These are phyloP conservation scores for Lecanicillium sp. DNA, from an alignment of 2,329 filamentous ascomycete species.

Conservation along the genomic window DNA sequence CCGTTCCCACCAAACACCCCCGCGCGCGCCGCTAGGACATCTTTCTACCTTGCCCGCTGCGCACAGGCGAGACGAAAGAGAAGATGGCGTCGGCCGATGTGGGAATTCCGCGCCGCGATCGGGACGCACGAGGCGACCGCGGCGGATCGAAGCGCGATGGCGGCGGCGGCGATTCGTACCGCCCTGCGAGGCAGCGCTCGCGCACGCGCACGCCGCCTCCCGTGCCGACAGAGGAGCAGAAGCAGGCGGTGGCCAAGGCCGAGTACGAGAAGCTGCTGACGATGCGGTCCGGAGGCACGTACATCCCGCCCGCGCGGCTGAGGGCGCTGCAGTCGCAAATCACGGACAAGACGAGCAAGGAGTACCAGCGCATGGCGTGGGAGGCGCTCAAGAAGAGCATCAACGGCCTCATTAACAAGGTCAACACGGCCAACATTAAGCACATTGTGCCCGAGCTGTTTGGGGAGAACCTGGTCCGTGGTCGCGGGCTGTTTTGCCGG, in stretches of 20 bases:
- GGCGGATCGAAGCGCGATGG: constrained; percentile 29
- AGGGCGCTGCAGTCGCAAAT: constrained; percentile 92
- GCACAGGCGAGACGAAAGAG: neutral
- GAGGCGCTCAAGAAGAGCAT: constrained; percentile 98
- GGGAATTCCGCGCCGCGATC: constrained; percentile 30
- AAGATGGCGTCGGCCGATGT: constrained; percentile 39
- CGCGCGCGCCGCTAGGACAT: neutral
- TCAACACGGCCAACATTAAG: constrained; percentile 98
- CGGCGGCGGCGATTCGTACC: constrained; percentile 40
- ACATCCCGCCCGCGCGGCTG: constrained; percentile 87
- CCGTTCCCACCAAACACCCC: neutral
- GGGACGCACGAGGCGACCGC: constrained; percentile 12
- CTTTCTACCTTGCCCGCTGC: neutral
- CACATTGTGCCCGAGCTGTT: constrained; percentile 94
- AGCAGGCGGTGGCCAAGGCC: constrained; percentile 80
- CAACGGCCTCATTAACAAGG: constrained; percentile 98
- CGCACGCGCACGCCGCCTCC: constrained; percentile 29
- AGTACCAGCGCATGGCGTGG: constrained; percentile 99
- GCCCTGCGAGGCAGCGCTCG: constrained; percentile 27
- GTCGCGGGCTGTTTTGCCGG: constrained; percentile 85
- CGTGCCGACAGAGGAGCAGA: constrained; percentile 64
- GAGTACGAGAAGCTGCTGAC: constrained; percentile 89
- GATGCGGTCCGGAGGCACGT: constrained; percentile 91
- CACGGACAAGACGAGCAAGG: constrained; percentile 90
- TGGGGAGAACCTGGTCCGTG: constrained; percentile 85